phyloP scores from a whole-genome alignment of 75 land plant genomes.

The Sequoiadendron giganteum region DNA sequence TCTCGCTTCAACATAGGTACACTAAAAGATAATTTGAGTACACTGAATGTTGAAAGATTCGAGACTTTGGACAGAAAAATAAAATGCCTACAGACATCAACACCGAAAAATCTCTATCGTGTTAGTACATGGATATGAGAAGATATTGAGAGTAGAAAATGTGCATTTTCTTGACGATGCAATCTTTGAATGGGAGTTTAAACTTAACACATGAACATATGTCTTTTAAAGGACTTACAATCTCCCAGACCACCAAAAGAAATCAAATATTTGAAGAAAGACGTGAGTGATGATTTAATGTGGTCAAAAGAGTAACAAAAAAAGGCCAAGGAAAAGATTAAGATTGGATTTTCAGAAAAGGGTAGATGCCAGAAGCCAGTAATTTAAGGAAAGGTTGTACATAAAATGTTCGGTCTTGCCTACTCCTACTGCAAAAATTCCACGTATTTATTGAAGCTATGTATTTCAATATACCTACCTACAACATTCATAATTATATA shows the following conservation, averaged over 20 bases:
- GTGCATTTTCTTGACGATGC: too few relatives aligned
- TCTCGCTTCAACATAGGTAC: too few relatives aligned
- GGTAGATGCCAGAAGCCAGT: conserved; percentile 63
- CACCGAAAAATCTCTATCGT: too few relatives aligned
- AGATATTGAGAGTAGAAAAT: too few relatives aligned
- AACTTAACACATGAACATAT: too few relatives aligned
- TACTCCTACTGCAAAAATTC: background rate
- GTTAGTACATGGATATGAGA: too few relatives aligned
- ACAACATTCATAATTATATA: background rate
- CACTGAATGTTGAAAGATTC: too few relatives aligned
- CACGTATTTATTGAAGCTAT: background rate
- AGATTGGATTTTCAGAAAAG: conserved; percentile 76
- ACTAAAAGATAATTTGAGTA: too few relatives aligned
- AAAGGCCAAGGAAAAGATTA: conserved; percentile 53
- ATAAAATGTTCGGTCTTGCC: conserved; percentile 12
- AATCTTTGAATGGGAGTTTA: too few relatives aligned
- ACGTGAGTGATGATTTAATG: conserved; percentile 58
- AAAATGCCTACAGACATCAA: too few relatives aligned
- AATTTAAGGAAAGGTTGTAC: conserved; percentile 31
- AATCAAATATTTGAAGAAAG: conserved; percentile 67
- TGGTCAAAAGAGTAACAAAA: conserved; percentile 64
- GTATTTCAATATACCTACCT: background rate
- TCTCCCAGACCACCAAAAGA: conserved; percentile 93
- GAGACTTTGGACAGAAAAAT: too few relatives aligned
- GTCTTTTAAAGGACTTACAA: conserved; percentile 50